Conservation (phyloP, 768 basidiomycete species). For the Daedalea quercina region DNA sequence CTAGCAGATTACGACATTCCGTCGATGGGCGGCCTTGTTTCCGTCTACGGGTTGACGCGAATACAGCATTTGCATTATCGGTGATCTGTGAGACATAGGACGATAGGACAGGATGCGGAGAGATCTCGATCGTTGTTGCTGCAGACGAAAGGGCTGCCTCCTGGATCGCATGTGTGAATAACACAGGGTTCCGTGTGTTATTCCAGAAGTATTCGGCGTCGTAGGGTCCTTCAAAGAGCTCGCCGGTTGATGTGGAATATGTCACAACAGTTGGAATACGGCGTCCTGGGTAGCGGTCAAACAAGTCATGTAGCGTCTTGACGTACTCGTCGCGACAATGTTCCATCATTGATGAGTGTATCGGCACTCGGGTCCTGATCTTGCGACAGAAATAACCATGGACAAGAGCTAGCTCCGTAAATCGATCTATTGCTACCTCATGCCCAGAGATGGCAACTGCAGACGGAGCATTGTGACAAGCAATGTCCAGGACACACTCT, state of each 20-base stretch:
- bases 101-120: slow-evolving; percentile 33
- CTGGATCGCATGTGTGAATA: slow-evolving; percentile 27
- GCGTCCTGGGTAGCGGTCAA: slow-evolving; percentile 26
- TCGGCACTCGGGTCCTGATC: slow-evolving; percentile 30
- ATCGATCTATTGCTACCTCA: slow-evolving; percentile 17
- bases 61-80: slow-evolving; percentile 11
- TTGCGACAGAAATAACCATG: slow-evolving; percentile 29
- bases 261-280: slow-evolving; percentile 23
- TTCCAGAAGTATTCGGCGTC: slow-evolving; percentile 36
- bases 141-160: slow-evolving; percentile 7
- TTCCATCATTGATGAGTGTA: slow-evolving; percentile 35
- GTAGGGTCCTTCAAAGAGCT: slow-evolving; percentile 17
- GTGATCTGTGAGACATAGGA: slow-evolving; percentile 25
- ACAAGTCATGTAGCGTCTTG: slow-evolving; percentile 24
- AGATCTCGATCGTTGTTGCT: slow-evolving; percentile 28
- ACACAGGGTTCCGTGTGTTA: slow-evolving; percentile 30
- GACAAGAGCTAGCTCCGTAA: slow-evolving; percentile 22
- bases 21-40: slow-evolving; percentile 15
- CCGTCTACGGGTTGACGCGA: slow-evolving; percentile 23
- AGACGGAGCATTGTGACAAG: slow-evolving; percentile 32
- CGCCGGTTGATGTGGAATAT: slow-evolving; percentile 33
- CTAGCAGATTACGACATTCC: slow-evolving; percentile 22
- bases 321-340: slow-evolving; percentile 26
- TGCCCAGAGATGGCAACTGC: slow-evolving; percentile 33
- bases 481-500: slow-evolving; percentile 27